Evolutionary conservation across 352 stramenopile species (phyloP), one percentile per base, ranked within the genome.

Genomic region (Phytophthora tubulina): DNA sequence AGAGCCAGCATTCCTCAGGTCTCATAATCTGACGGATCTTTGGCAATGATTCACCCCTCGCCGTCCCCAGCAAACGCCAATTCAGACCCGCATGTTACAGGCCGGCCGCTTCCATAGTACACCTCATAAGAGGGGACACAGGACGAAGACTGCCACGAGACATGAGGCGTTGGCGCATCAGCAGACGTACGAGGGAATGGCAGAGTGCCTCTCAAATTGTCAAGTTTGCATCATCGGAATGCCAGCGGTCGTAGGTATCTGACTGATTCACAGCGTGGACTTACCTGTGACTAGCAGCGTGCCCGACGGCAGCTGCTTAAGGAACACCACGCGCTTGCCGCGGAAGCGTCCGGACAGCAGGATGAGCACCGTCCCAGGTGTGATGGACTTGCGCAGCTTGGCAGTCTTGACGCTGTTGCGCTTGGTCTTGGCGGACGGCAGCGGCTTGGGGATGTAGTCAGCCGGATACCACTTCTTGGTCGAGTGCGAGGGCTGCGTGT

Each of bases 311-410:
- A 99, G 86, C 65, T 98, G 88, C 84, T 99, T 99, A 21, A 99
- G 89, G 82, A 98, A 99, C n/a, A 99, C 96, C 31, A 99, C 97
- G 70, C 98, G 94, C 91, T 99, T 99, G 81, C 98, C 97, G 71
- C 95, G 90, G 87, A 99, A 99, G 78, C 97, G 93, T 65, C 98
- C 98, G 13, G 94, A 94, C 3, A 99, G 85, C 68, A 99, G 81
- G 74, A 99, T 99, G 35, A 99, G 89, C 41, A 99, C 95, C 31
- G 96, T 98, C 76, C 98, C 98, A 13, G 97, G 96, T 45, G 93
- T 98, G 81, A 99, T 98, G 58, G 91, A 98, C 61, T 94, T 87
- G 57, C 97, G 95, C 15, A 99, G 86, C 84, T 98, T 98, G 46
- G 95, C 87, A n/a, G 96, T 86, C 66, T 98, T 98, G 46, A 82